Evolutionary conservation across 78 protist genomes (phyloP).

Genomic region (Dictyostelium firmibasis): DNA sequence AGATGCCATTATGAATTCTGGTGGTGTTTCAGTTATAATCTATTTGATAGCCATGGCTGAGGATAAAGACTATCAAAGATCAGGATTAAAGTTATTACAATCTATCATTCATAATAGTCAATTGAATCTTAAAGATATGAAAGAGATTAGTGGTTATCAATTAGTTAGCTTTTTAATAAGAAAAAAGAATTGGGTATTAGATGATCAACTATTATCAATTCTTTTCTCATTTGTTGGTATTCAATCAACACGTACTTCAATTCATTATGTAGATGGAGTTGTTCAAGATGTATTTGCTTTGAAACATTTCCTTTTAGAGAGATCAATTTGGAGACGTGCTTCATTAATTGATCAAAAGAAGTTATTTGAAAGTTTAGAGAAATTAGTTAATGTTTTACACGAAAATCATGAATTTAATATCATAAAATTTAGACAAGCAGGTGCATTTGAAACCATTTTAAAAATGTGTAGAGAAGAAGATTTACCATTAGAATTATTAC

Average conservation of each 20-base stretch:
- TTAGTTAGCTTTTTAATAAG: slow-evolving; percentile 53
- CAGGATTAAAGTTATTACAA: slow-evolving; percentile 35
- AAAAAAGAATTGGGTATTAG: slow-evolving; percentile 45
- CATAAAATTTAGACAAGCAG: slow-evolving; percentile 67
- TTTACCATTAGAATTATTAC: slow-evolving; percentile 34
- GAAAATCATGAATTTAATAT: slow-evolving; percentile 70
- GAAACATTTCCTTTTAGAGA: slow-evolving; percentile 66
- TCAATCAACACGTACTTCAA: slow-evolving; percentile 43
- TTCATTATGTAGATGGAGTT: slow-evolving; percentile 55
- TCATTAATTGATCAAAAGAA: slow-evolving; percentile 40
- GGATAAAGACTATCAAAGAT: slow-evolving; percentile 61
- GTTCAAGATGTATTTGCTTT: slow-evolving; percentile 59
- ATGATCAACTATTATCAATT: slow-evolving; percentile 35
- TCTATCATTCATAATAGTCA: slow-evolving; percentile 27
- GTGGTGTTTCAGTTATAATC: slow-evolving; percentile 69
- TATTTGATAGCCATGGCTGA: slow-evolving; percentile 36
- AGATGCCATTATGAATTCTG: slow-evolving; percentile 42
- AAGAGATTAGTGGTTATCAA: slow-evolving; percentile 71
- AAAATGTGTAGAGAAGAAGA: slow-evolving; percentile 70
- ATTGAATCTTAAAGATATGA: slow-evolving; percentile 64
- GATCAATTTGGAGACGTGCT: slow-evolving; percentile 79
- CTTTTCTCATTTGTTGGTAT: slow-evolving; percentile 65
- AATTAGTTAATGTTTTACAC: slow-evolving; percentile 27
- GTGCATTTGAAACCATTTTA: slow-evolving; percentile 61
- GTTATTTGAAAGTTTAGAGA: slow-evolving; percentile 53